Evolutionary conservation across 2,329 filamentous ascomycete genomes (phyloP), one percentile per base, ranked within the genome.

Genomic region (Macrophomina tecta): DNA sequence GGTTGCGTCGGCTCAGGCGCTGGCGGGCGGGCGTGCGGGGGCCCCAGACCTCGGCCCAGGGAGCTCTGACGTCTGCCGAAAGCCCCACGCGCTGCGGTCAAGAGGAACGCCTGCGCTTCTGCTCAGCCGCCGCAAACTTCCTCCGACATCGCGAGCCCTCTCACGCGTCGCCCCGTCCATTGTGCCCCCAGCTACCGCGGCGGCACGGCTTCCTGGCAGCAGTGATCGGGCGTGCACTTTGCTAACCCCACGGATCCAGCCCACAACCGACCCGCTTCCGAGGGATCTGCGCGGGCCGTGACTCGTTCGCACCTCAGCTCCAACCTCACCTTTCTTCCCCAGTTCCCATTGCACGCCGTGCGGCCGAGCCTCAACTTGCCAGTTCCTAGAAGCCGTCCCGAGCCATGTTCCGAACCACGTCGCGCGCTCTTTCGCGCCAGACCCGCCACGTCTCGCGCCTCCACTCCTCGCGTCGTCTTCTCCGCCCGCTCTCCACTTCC

Each of bases 401-500:
- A 51, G 36, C 28, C 63, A 80, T 80, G 78, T 69, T 80, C 45
- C 77, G 78, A 64, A 78, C 74, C 67, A 72, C 75, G 48, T 72
- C 75, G 51, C 76, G 78, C 69, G 73, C 76, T 55, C 69, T 78
- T 63, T 73, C 72, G 70, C 76, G 77, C 69, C 76, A 75, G 68
- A 77, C 73, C 68, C 76, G 74, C 65, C 30, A 38, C 28, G 30
- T 36, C 38, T 18, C 48, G 70, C 72, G 63, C 69, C 75, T 55
- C 72, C 71, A 67, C 58, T 65, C 58, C 67, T 72, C 61, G 69
- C 67, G 63, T 71, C 32, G 5, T 28, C 69, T 74, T 65, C 72
- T 76, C 69, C 73, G 68, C 73, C 45, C 72, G 79, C 67, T 85
- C 49, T 81, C 81, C 55, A 79, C 78, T 36, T 78, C 79, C n/a